phyloP scores from a whole-genome alignment of 441 rosid genomes.

The Corymbia citriodora region DNA sequence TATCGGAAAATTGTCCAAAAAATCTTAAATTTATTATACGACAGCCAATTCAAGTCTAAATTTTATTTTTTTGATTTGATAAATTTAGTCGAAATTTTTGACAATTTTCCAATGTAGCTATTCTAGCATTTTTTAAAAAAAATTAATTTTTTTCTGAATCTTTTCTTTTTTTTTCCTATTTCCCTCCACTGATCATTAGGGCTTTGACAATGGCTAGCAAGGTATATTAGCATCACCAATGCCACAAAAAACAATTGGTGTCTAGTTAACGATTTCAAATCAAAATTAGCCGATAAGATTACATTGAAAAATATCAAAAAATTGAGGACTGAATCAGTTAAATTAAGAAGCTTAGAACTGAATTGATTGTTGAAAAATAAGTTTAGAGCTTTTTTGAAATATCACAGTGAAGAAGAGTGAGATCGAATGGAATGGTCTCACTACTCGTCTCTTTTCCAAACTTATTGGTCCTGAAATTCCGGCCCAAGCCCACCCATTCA shows the following conservation, averaged over 20 bases:
- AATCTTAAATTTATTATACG: neutral
- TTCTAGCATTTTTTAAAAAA: rapidly evolving
- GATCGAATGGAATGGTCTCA: neutral
- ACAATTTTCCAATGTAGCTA: rapidly evolving
- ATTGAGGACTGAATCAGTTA: rapidly evolving
- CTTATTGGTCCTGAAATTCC: neutral
- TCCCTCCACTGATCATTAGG: rapidly evolving
- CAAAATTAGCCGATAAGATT: neutral
- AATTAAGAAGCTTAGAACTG: rapidly evolving
- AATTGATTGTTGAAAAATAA: rapidly evolving
- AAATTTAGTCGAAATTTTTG: neutral
- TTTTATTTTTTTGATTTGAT: rapidly evolving
- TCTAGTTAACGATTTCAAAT: rapidly evolving
- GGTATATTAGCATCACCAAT: rapidly evolving
- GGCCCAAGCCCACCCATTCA: neutral
- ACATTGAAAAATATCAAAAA: rapidly evolving
- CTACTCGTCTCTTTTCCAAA: neutral
- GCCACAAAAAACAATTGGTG: rapidly evolving
- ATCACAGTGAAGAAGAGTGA: neutral
- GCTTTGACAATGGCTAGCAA: rapidly evolving
- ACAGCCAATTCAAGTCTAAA: rapidly evolving
- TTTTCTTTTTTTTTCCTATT: neutral
- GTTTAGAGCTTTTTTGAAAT: neutral
- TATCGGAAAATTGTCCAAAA: neutral
- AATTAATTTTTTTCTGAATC: neutral